Evolutionary conservation across 352 stramenopile species (phyloP), one percentile per base, ranked within the genome.

Genomic region (Phytophthora tentaculata): DNA sequence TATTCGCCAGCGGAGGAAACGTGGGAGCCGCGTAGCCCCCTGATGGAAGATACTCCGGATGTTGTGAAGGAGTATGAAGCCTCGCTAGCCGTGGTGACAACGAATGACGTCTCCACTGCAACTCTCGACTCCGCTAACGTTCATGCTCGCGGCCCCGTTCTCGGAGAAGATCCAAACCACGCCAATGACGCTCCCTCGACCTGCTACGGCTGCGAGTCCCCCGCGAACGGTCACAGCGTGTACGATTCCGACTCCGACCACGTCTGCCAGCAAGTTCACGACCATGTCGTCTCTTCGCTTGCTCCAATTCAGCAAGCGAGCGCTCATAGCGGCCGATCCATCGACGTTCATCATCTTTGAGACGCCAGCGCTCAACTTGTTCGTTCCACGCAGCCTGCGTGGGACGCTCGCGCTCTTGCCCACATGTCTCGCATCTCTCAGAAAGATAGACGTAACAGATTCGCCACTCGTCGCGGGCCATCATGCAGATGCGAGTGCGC

Each of bases 311-410:
- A 5, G 20, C 43, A 28, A 56, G 50, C 1, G 28, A 47, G 2
- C 50, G n/a, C 50, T 47, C 28, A 28, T 56, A 47, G 29, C 29
- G 50, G 2, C 29, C 50, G 50, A 56, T 45, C 50, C 50, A 45
- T n/a, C 50, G 28, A 47, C 29, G 29, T 5, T 45, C 17, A 5
- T 45, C 29, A 3, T 56, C 19, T 32, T 5, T 8, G 9, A 39
- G 32, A 39, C 2, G 2, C 32, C 28, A 44, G 17, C 28, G 5
- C 3, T n/a, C 16, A n/a, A 16, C 49, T 29, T 47, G 24, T 2
- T 13, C n/a, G 29, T 57, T 13, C 29, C 50, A 45, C 29, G 4
- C 50, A 20, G 28, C 29, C 0, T 14, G 29, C 3, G 50, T 45
- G 50, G 29, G 50, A 1, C 28, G 10, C 0, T 43, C 26, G 5